Evolutionary conservation across 768 basidiomycete species (phyloP).

Genomic region (Mycena galericulata): DNA sequence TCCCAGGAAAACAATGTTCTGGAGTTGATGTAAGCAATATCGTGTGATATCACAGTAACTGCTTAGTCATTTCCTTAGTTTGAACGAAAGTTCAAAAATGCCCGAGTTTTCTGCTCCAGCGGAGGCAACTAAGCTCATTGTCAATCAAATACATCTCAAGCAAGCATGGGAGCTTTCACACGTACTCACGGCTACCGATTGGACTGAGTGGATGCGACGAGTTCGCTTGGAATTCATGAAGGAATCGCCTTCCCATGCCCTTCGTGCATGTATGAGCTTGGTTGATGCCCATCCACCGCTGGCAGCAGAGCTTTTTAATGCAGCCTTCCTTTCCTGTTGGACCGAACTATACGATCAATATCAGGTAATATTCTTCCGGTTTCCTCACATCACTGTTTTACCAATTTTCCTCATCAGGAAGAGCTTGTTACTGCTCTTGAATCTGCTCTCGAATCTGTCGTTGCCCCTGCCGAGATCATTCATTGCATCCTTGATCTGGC

Average conservation of each 20-base stretch:
- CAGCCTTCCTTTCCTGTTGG: conserved; percentile 99
- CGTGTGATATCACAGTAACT: background rate
- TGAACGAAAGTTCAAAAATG: conserved; percentile 69
- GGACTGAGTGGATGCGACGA: conserved; percentile 95
- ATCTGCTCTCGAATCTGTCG: conserved; percentile 80
- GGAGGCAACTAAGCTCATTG: conserved; percentile 89
- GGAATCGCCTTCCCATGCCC: conserved; percentile 97
- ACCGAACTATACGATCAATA: conserved; percentile 95
- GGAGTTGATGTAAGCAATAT: conserved; percentile 68
- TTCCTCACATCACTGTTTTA: conserved; percentile 16
- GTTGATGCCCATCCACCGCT: conserved; percentile 93
- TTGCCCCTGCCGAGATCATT: conserved; percentile 88
- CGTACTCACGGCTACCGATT: conserved; percentile 84
- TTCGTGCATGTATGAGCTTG: conserved; percentile 94
- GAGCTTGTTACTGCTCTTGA: conserved; percentile 94
- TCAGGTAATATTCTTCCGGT: conserved; percentile 80
- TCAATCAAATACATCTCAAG: conserved; percentile 97
- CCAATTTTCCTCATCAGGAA: conserved; percentile 65
- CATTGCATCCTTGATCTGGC: conserved; percentile 93
- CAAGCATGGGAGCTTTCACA: conserved; percentile 94
- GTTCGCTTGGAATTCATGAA: conserved; percentile 97
- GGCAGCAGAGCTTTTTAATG: conserved; percentile 96
- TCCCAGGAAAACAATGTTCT: conserved; percentile 85
- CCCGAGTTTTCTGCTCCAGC: conserved; percentile 86
- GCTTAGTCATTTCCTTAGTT: conserved; percentile 43